Conservation (phyloP, 2,329 filamentous ascomycete genomes). For the Leptosphaerulina australis region DNA sequence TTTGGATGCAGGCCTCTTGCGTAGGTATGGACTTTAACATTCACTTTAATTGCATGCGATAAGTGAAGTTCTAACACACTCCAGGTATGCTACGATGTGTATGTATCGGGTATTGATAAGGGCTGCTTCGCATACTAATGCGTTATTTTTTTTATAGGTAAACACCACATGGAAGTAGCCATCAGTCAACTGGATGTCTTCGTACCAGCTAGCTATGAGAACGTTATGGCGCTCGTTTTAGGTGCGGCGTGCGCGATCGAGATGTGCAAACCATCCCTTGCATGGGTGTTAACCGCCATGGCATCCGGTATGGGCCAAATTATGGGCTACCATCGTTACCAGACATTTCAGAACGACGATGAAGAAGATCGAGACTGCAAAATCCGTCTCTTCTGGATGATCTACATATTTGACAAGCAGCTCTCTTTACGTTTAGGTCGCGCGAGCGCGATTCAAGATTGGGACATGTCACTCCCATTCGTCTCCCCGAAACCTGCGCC, state of each 20-base stretch:
- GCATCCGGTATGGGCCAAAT: slow-evolving; percentile 42
- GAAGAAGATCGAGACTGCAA: slow-evolving; percentile 38
- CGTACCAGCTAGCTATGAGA: slow-evolving; percentile 44
- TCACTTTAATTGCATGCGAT: background rate
- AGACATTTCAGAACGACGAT: slow-evolving; percentile 43
- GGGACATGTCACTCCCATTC: slow-evolving; percentile 45
- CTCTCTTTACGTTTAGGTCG: slow-evolving; percentile 48
- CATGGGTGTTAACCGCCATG: slow-evolving; percentile 40
- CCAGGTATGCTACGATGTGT: slow-evolving; percentile 14
- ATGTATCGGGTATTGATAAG: background rate
- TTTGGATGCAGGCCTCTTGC: slow-evolving; percentile 1
- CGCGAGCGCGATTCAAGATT: slow-evolving; percentile 48
- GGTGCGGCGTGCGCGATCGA: slow-evolving; percentile 43
- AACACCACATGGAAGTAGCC: slow-evolving; percentile 52
- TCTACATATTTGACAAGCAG: slow-evolving; percentile 49
- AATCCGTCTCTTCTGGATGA: slow-evolving; percentile 46
- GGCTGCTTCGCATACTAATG: background rate
- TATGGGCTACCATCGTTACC: slow-evolving; percentile 46
- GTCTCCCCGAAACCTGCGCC: slow-evolving; percentile 15
- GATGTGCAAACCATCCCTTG: slow-evolving; percentile 45
- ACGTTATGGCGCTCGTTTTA: slow-evolving; percentile 44
- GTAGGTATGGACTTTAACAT: background rate
- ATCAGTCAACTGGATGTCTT: slow-evolving; percentile 44
- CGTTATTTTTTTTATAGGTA: slow-evolving; percentile 26
- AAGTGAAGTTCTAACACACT: background rate